A percentile compares a stretch with the other conserved stretches of the same genome.
These are phyloP conservation scores for Yamagishiella unicocca DNA, from an alignment of 139 green algal species.

Conservation along the genomic window DNA sequence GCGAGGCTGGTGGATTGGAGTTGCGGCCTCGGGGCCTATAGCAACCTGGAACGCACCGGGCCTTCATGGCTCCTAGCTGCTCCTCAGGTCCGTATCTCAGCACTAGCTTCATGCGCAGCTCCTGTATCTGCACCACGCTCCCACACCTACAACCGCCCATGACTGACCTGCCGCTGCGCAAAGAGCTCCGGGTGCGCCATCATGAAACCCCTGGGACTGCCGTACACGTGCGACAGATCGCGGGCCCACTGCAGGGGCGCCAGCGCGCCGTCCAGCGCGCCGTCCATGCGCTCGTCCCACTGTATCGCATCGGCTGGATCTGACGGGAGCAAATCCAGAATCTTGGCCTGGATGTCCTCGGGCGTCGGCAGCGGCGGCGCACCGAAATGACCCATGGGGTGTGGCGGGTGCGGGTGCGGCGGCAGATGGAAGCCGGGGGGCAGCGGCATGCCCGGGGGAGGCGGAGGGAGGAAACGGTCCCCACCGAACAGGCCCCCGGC, in stretches of 20 bases:
- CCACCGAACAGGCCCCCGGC: neutral
- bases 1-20: too few species aligned
- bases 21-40: too few species aligned
- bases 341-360: conserved; percentile 40
- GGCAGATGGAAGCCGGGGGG: conserved; percentile 22
- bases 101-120: too few species aligned
- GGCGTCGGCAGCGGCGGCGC: conserved; percentile 4
- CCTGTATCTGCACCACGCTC: too few species aligned
- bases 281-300: conserved; percentile 34
- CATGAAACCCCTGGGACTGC: conserved; percentile 25
- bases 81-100: too few species aligned
- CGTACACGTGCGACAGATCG: conserved; percentile 26
- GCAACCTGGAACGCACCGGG: too few species aligned
- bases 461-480: conserved; percentile 28
- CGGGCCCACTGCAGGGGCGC: conserved; percentile 20
- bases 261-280: conserved; percentile 1
- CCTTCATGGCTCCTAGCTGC: too few species aligned
- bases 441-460: conserved; percentile 17
- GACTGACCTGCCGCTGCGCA: conserved; percentile 23
- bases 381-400: neutral
- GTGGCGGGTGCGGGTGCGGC: conserved; percentile 3
- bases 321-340: conserved; percentile 33
- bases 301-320: conserved; percentile 11
- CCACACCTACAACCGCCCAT: neutral
- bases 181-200: conserved; percentile 20